phyloP scores from a whole-genome alignment of 768 basidiomycete species.

The Kwoniella newhampshirensis region DNA sequence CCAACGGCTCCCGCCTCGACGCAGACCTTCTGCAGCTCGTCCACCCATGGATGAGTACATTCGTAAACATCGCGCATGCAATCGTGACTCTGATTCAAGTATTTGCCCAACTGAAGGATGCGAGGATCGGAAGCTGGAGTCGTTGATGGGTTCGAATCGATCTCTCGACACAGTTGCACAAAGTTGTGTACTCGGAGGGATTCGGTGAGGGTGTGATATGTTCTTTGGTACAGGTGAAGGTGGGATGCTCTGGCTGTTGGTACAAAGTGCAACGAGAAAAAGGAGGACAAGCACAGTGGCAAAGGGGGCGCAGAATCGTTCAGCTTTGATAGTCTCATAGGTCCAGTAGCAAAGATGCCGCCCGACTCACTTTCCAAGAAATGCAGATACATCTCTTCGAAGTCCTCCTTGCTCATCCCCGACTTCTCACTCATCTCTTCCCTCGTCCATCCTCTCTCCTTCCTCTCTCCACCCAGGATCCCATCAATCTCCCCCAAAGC shows the following conservation, averaged over 20 bases:
- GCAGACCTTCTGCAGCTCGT: constrained; percentile 67
- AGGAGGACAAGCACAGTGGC: too few species aligned
- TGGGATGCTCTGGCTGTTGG: too few species aligned
- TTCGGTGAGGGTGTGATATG: constrained; percentile 77
- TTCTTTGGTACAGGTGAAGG: constrained; percentile 78
- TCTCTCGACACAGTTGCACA: background rate
- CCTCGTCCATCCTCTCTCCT: constrained; percentile 67
- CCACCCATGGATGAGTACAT: constrained; percentile 76
- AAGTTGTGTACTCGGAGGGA: constrained; percentile 73
- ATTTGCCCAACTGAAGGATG: constrained; percentile 65
- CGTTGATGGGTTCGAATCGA: background rate
- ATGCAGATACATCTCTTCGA: constrained; percentile 69
- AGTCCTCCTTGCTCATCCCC: constrained; percentile 60
- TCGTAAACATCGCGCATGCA: constrained; percentile 71
- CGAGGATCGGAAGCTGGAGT: constrained; percentile 21
- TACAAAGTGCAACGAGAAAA: too few species aligned
- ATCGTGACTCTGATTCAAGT: constrained; percentile 77
- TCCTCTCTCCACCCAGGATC: constrained; percentile 38
- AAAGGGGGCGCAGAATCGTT: too few species aligned
- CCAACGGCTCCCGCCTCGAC: constrained; percentile 73
- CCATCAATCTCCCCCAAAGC: background rate
- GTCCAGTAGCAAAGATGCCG: background rate
- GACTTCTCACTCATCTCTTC: constrained; percentile 70
- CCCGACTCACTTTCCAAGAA: constrained; percentile 69
- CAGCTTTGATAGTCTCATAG: constrained; percentile 80